These are phyloP conservation scores for Phyllosticta citriasiana DNA, from an alignment of 2,329 filamentous ascomycete genomes.

Conservation along the genomic window DNA sequence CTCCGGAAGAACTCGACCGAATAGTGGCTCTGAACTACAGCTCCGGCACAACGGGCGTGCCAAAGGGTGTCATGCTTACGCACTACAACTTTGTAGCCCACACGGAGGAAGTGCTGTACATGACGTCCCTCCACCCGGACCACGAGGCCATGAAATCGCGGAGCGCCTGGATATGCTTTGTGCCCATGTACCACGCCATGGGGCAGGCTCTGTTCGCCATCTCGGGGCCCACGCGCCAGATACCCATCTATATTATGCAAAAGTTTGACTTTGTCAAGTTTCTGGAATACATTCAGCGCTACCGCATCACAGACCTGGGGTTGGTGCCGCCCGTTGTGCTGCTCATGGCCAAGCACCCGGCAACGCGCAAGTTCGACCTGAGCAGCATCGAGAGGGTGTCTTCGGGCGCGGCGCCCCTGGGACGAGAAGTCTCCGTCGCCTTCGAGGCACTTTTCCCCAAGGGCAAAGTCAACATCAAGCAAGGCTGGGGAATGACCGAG, in stretches of 20 bases:
- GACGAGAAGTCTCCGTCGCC: constrained; percentile 35
- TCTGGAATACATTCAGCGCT: constrained; percentile 57
- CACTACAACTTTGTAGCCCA: constrained; percentile 70
- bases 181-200: constrained; percentile 50
- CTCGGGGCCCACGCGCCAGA: constrained; percentile 43
- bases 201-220: constrained; percentile 60
- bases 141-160: constrained; percentile 35
- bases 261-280: constrained; percentile 67
- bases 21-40: constrained; percentile 70
- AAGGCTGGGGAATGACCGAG: constrained; percentile 88
- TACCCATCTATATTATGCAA: constrained; percentile 68
- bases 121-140: constrained; percentile 38
- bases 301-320: constrained; percentile 55
- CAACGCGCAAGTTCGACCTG: constrained; percentile 56
- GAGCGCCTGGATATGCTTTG: constrained; percentile 50
- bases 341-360: constrained; percentile 60
- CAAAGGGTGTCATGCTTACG: constrained; percentile 76
- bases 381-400: constrained; percentile 51
- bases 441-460: constrained; percentile 47
- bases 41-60: constrained; percentile 67
- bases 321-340: constrained; percentile 70
- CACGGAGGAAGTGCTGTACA: constrained; percentile 47
- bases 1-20: constrained; percentile 39
- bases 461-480: constrained; percentile 45
- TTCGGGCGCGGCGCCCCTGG: constrained; percentile 59